phyloP scores from a whole-genome alignment of 768 basidiomycete species.

The Serendipita vermifera region DNA sequence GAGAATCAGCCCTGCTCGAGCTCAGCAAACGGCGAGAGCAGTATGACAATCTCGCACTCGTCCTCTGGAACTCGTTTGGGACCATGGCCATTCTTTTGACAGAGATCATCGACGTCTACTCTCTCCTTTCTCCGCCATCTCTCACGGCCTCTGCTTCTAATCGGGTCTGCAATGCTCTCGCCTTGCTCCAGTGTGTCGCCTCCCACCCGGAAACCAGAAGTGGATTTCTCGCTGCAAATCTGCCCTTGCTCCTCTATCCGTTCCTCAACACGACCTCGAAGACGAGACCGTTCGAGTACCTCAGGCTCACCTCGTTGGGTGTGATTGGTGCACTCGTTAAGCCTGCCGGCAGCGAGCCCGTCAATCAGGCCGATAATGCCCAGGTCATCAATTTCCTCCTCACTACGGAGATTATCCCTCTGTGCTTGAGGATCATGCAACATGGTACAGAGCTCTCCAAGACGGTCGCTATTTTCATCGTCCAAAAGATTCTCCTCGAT shows the following conservation, averaged over 20 bases:
- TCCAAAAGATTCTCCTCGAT: conserved; percentile 90
- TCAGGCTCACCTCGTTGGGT: conserved; percentile 96
- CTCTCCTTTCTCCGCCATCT: conserved; percentile 85
- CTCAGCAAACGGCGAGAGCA: conserved; percentile 98
- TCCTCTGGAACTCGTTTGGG: conserved; percentile 97
- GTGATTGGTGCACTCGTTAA: conserved; percentile 99
- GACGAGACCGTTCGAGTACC: conserved; percentile 98
- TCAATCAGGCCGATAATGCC: conserved; percentile 55
- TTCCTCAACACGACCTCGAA: conserved; percentile 98
- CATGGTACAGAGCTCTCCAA: conserved; percentile 97
- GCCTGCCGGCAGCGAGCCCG: conserved; percentile 16
- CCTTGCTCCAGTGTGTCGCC: conserved; percentile 94
- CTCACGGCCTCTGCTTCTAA: conserved; percentile 97
- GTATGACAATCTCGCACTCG: conserved; percentile 93
- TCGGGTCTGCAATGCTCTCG: conserved; percentile 96
- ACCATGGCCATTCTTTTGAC: conserved; percentile 96
- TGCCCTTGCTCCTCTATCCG: conserved; percentile 89
- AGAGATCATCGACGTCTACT: conserved; percentile 97
- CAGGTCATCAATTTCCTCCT: conserved; percentile 98
- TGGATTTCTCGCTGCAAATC: conserved; percentile 87
- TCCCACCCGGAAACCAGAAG: conserved; percentile 93
- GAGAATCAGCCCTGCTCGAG: conserved; percentile 85
- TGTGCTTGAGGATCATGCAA: conserved; percentile 99
- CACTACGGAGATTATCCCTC: conserved; percentile 97
- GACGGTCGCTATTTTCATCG: conserved; percentile 99